Evolutionary conservation across 805 yeast species (phyloP).

Genomic region (Brettanomyces bruxellensis): DNA sequence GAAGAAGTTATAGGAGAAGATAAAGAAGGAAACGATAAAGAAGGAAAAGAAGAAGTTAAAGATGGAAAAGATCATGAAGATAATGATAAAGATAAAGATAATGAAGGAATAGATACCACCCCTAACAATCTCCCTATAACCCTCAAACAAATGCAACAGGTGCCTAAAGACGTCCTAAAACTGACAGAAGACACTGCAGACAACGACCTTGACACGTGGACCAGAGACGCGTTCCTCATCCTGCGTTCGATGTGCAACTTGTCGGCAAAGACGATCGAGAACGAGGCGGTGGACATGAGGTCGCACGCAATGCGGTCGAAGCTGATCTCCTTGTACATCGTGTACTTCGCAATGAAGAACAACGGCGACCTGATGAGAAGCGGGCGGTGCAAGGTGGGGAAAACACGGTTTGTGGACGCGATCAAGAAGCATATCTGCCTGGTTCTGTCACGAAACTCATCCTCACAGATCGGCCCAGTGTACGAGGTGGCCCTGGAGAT

Average conservation of each 20-base stretch:
- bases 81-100: slow-evolving; percentile 6
- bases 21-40: neutral
- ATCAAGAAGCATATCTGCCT: slow-evolving; percentile 78
- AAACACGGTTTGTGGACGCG: slow-evolving; percentile 63
- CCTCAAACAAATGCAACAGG: neutral
- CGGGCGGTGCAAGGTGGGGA: slow-evolving; percentile 42
- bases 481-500: slow-evolving; percentile 89
- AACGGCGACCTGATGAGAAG: slow-evolving; percentile 76
- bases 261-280: slow-evolving; percentile 76
- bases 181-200: slow-evolving; percentile 35
- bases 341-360: slow-evolving; percentile 77
- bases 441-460: slow-evolving; percentile 82
- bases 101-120: slow-evolving; percentile 2
- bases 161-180: slow-evolving; percentile 40
- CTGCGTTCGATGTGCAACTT: slow-evolving; percentile 94
- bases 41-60: slow-evolving; percentile 32
- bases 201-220: slow-evolving; percentile 57
- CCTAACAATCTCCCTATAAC: slow-evolving; percentile 18
- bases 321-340: slow-evolving; percentile 75
- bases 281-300: slow-evolving; percentile 70
- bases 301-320: slow-evolving; percentile 91
- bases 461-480: slow-evolving; percentile 84
- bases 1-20: neutral
- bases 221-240: slow-evolving; percentile 86
- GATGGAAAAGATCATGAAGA: slow-evolving; percentile 46